Base-by-base conservation (phyloP, 1,284 basidiomycete genomes). In the Mycosarcoma mackinlayi region DNA sequence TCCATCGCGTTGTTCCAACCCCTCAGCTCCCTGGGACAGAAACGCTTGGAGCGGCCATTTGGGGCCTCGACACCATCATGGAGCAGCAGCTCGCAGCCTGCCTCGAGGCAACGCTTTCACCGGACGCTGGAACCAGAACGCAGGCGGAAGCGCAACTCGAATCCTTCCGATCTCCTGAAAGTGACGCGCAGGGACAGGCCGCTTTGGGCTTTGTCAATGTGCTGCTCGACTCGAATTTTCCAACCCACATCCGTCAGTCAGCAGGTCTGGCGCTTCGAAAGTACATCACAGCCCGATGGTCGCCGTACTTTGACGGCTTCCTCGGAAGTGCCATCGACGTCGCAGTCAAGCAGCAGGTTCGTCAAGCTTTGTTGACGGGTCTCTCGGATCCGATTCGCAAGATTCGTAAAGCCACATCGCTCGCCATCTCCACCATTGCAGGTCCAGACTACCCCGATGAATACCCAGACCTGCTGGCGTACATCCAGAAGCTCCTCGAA, bases 371-470 rank as follows among this genome's bases (percentile, higher is more conserved):
- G 46, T 70, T 82, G 13, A 40, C 50, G 11, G 68, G 68, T 13
- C 71, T 80, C 11, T 54, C 63, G 4, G 76, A 73, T 35, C 63
- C 64, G 8, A 47, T 72, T 21, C 56, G 67, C 19, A 79, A 78
- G 65, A 61, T 79, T 10, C 73, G 80, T 23, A 65, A 74, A 3
- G 73, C 77, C 10, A 66, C 70, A 2, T 71, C 78, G 10, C 72
- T 77, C 41, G 63, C 77, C 37, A 74, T 80, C 9, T 66, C 74
- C 13, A 68, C 73, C 45, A 68, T 80, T 28, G 62, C 69, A 23
- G 72, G 73, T 16, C 72, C 76, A 37, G 80, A 82, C 61, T 82
- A 78, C 49, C 80, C 80, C 16, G 79, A 82, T 31, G 66, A 80
- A 28, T 78, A 76, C 41, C 76, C 77, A 1, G 71, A 77, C 39